Evolutionary conservation across 73 alveolate species (phyloP), one percentile per base, ranked within the genome.

Genomic region (Paramecium bursaria): DNA sequence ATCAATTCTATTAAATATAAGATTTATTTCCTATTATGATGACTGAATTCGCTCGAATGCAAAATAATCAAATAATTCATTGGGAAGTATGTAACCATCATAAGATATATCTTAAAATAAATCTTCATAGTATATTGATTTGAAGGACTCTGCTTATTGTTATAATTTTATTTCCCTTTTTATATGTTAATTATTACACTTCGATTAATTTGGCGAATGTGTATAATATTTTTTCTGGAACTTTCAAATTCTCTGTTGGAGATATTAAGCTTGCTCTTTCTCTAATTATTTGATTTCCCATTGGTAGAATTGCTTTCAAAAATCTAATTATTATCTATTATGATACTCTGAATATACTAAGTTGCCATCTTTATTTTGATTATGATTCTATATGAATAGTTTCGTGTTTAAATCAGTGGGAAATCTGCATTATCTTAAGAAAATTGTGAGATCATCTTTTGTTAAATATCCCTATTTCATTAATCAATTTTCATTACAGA

Each of bases 321-420:
- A 57, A 57, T 15, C 76, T 57, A 0, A 57, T 2, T 57, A 26
- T 26, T 57, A 29, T 1, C 1, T 26, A 3, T 48, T 23, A 48
- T 29, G 26, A 29, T 39, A 57, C 76, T 57, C 76, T 3, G 76
- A 57, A 29, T 57, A 57, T 13, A 57, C 76, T 57, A 57, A 29
- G 26, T 26, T 14, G 26, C 51, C 0, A 57, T 57, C 76, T 11
- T 29, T 26, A 57, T 57, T 57, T 57, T 57, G 31, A 29, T 57
- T 57, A 10, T 57, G 31, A 29, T 57, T 57, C 49, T 57, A 30
- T 9, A 57, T 57, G 4, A 29, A 57, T 2, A 44, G 3, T 57
- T 26, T 57, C 2, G 76, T 57, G 6, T 26, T 48, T 29, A 57
- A 25, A n/a, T 57, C 31, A 1, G 50, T 25, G 17, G 52, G 52